These are phyloP conservation scores for Solanum tarijense DNA, from an alignment of 257 asterid species.

Conservation along the genomic window DNA sequence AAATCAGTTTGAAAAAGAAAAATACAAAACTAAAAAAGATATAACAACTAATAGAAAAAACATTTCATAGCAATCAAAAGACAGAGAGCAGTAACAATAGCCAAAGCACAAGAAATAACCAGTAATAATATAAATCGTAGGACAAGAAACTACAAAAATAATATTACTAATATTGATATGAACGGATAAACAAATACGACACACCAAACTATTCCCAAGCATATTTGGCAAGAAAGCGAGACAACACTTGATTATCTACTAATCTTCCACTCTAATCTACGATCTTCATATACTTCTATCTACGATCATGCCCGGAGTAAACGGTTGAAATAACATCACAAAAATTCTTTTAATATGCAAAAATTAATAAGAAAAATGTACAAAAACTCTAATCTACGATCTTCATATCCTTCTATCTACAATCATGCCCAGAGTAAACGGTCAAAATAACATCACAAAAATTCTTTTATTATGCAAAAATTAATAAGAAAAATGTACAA, in stretches of 20 bases:
- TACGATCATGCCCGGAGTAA: neutral
- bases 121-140: neutral
- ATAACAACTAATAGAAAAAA: neutral
- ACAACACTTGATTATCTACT: neutral
- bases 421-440: neutral
- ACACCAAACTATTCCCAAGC: neutral
- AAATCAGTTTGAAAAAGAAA: neutral
- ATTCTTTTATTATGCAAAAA: neutral
- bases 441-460: neutral
- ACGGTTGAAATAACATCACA: neutral
- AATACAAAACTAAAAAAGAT: neutral
- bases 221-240: neutral
- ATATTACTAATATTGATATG: neutral
- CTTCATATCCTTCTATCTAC: neutral
- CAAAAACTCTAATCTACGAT: neutral
- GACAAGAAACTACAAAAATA: neutral
- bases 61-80: neutral
- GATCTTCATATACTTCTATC: neutral
- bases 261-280: neutral
- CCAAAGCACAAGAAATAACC: neutral
- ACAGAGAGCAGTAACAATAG: neutral
- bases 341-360: too few relatives aligned
- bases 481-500: neutral
- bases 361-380: too few relatives aligned
- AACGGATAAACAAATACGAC: neutral